Evolutionary conservation across 495 filamentous ascomycete species (phyloP).

Genomic region (Pseudomonodictys pantanalensis): DNA sequence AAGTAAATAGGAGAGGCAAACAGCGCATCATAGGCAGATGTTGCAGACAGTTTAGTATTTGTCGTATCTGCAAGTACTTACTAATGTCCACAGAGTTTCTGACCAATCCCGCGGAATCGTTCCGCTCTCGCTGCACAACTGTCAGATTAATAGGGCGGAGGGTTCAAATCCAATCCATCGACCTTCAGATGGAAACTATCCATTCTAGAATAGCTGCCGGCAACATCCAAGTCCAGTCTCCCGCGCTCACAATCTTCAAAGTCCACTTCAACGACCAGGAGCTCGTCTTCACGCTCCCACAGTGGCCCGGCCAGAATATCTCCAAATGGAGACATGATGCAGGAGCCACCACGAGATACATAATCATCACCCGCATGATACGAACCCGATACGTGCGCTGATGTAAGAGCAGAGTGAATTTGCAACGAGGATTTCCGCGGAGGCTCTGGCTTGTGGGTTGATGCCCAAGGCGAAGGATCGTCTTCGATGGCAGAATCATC

Average conservation of each 20-base stretch:
- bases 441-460: slow-evolving; percentile 5
- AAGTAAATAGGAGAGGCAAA: too few species aligned
- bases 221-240: slow-evolving; percentile 65
- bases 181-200: slow-evolving; percentile 79
- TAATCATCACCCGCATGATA: slow-evolving; percentile 43
- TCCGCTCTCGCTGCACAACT: too few species aligned
- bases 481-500: slow-evolving; percentile 33
- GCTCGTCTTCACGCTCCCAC: slow-evolving; percentile 71
- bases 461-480: slow-evolving; percentile 1
- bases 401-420: background rate
- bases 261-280: slow-evolving; percentile 54
- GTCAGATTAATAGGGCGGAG: slow-evolving; percentile 71
- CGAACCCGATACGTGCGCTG: background rate
- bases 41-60: too few species aligned
- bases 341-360: slow-evolving; percentile 71
- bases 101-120: too few species aligned
- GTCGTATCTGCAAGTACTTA: too few species aligned
- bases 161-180: slow-evolving; percentile 69
- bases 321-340: slow-evolving; percentile 76
- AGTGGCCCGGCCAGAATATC: slow-evolving; percentile 74
- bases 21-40: too few species aligned
- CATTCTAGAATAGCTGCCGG: slow-evolving; percentile 76
- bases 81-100: too few species aligned
- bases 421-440: slow-evolving; percentile 2
- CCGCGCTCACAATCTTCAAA: slow-evolving; percentile 64